Percentiles rank a stretch among this genome's conserved stretches.
These are phyloP conservation scores for Daldinia bambusicola DNA, from an alignment of 495 filamentous ascomycete species.

Conservation along the genomic window DNA sequence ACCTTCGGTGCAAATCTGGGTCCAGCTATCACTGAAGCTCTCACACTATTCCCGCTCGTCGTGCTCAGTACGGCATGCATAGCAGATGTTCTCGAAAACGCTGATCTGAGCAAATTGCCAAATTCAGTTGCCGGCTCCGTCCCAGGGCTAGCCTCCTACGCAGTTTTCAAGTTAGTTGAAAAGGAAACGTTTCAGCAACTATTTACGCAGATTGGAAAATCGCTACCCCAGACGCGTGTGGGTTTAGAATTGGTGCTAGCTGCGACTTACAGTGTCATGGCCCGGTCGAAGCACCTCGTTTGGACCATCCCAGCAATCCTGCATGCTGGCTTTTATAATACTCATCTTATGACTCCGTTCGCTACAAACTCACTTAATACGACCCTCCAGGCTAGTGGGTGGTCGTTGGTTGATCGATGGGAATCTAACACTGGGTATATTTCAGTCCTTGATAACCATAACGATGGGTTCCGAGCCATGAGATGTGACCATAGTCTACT, in stretches of 20 bases:
- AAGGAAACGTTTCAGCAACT: slow-evolving; percentile 61
- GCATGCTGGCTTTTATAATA: slow-evolving; percentile 75
- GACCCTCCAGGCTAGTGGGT: slow-evolving; percentile 65
- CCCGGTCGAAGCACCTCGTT: slow-evolving; percentile 73
- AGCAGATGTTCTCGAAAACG: slow-evolving; percentile 68
- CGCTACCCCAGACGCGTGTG: slow-evolving; percentile 71
- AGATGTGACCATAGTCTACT: slow-evolving; percentile 94
- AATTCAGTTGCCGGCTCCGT: slow-evolving; percentile 64
- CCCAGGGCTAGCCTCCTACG: slow-evolving; percentile 70
- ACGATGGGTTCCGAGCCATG: slow-evolving; percentile 80
- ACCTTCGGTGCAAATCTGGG: slow-evolving; percentile 73
- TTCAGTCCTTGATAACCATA: slow-evolving; percentile 80
- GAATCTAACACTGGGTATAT: slow-evolving; percentile 93
- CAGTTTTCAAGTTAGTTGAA: slow-evolving; percentile 70
- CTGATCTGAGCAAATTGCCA: slow-evolving; percentile 67
- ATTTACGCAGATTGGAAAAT: slow-evolving; percentile 66
- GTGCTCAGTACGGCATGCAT: slow-evolving; percentile 72
- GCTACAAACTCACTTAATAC: slow-evolving; percentile 69
- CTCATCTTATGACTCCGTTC: slow-evolving; percentile 68
- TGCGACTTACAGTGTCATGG: slow-evolving; percentile 68
- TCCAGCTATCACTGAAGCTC: slow-evolving; percentile 75
- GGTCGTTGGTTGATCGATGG: slow-evolving; percentile 75
- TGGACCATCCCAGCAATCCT: slow-evolving; percentile 74
- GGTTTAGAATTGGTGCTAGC: slow-evolving; percentile 76
- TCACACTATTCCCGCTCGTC: slow-evolving; percentile 79